Evolutionary conservation across 345 rosid genomes (phyloP).

Genomic region (Citrus inodora): DNA sequence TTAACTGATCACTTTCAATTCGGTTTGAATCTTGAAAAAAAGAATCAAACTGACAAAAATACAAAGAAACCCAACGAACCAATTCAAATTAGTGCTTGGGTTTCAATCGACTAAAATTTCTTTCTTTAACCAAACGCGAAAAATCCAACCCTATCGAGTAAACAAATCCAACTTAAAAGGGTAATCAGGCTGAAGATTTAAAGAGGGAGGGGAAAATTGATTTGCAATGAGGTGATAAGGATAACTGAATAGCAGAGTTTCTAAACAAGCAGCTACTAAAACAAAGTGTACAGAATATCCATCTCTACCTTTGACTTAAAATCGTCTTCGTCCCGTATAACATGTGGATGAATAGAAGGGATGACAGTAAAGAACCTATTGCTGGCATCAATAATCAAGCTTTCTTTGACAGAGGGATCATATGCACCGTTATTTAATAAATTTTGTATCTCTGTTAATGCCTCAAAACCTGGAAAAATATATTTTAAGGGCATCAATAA

Average conservation of each 20-base stretch:
- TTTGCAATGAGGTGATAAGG: not conserved
- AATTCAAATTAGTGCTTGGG: not conserved
- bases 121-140: not conserved
- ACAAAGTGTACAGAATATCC: not conserved
- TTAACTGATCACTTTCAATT: not conserved
- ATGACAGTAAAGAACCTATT: conserved; percentile 91
- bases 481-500: not conserved
- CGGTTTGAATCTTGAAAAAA: not conserved
- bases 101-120: not conserved
- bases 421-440: conserved; percentile 41
- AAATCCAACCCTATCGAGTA: not conserved
- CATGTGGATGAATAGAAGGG: conserved; percentile 88
- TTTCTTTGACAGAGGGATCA: conserved; percentile 63
- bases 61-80: not conserved
- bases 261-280: conserved; percentile 1
- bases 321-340: conserved; percentile 78
- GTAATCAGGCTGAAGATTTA: not conserved
- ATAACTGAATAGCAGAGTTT: not conserved
- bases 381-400: conserved; percentile 86
- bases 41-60: not conserved
- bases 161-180: not conserved
- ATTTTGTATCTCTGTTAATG: conserved; percentile 83
- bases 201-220: not conserved
- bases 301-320: conserved; percentile 77
- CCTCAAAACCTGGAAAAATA: conserved; percentile 73